Evolutionary conservation across 139 green algal species (phyloP), one percentile per base, ranked within the genome.

Genomic region (Closterium sp.): DNA sequence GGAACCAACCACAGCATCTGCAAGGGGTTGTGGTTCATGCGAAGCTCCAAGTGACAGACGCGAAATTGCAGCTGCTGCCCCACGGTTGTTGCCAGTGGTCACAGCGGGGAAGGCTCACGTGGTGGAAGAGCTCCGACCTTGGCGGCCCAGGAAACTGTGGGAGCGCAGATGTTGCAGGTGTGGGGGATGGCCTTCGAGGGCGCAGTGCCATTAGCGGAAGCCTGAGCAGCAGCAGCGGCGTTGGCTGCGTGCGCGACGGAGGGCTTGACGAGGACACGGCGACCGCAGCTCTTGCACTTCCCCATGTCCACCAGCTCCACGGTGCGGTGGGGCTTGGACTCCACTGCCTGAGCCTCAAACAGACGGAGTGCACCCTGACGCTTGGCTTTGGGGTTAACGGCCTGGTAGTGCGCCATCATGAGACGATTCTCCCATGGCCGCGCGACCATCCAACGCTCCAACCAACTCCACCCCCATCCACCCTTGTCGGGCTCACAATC

Each of bases 381-480:
- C 9, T 87, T 87, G 84, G 31, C 31, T 34, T 33, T 34, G 32
- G 32, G 31, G 32, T 33, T 87, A 34, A 87, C 31, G 25, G 84
- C 32, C 31, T 87, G 84, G 64, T 88, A 36, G 33, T 88, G 85
- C 31, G 25, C 32, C 85, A 91, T 91, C 32, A 91, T 43, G 31
- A 36, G 32, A 31, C 55, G 64, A 25, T 91, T 91, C 88, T 86
- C 30, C 88, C 88, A 91, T 7, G 88, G 88, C 21, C 88, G 43
- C n/a, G 88, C 88, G 21, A 91, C 43, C 88, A 91, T 91, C 88
- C 88, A 91, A 55, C 88, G 88, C 88, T 91, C 88, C 88, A 91
- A 31, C 88, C 88, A 91, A 10, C 43, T 86, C 88, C 88, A 91
- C 25, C 88, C 88, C 88, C 88, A 91, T 9, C 88, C 88, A 21